Evolutionary conservation across 1,284 basidiomycete genomes (phyloP).

Genomic region (Hemileia vastatrix): DNA sequence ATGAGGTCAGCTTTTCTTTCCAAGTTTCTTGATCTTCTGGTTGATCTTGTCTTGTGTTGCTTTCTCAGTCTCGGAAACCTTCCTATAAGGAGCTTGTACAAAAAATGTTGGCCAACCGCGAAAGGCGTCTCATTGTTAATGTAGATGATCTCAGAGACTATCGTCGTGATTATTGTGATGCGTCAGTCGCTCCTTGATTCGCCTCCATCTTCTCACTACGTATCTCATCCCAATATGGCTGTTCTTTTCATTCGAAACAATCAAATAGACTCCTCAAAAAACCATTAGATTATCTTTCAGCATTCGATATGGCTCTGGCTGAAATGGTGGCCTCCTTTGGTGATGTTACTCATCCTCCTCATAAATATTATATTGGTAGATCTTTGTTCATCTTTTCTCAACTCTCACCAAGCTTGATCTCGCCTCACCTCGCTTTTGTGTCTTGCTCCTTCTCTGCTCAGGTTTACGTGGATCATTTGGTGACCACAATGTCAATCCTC

Average conservation of each 20-base stretch:
- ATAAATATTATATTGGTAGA: conserved; percentile 20
- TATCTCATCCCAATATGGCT: conserved; percentile 43
- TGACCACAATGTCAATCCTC: conserved; percentile 92
- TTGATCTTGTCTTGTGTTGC: not conserved
- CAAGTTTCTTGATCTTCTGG: conserved; percentile 7
- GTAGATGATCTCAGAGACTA: conserved; percentile 94
- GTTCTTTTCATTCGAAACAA: too few relatives aligned
- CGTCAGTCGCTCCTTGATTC: conserved; percentile 41
- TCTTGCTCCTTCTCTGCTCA: conserved; percentile 53
- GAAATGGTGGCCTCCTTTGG: conserved; percentile 66
- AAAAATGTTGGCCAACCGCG: conserved; percentile 71
- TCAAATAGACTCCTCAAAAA: conserved; percentile 65
- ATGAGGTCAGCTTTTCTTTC: conserved; percentile 52
- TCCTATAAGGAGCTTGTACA: conserved; percentile 81
- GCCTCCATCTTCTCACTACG: not conserved
- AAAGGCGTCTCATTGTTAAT: conserved; percentile 86
- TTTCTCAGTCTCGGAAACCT: conserved; percentile 36
- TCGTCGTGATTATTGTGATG: conserved; percentile 60
- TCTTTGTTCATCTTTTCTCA: not conserved
- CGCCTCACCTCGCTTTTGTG: not conserved
- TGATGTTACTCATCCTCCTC: conserved; percentile 49
- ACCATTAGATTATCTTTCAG: conserved; percentile 80
- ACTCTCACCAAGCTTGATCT: not conserved
- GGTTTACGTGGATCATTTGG: conserved; percentile 99
- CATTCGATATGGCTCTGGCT: conserved; percentile 75